Percentiles rank a stretch among this genome's conserved stretches.
These are phyloP conservation scores for Spongiforma sp. DNA, from an alignment of 1,284 basidiomycete species.

Conservation along the genomic window DNA sequence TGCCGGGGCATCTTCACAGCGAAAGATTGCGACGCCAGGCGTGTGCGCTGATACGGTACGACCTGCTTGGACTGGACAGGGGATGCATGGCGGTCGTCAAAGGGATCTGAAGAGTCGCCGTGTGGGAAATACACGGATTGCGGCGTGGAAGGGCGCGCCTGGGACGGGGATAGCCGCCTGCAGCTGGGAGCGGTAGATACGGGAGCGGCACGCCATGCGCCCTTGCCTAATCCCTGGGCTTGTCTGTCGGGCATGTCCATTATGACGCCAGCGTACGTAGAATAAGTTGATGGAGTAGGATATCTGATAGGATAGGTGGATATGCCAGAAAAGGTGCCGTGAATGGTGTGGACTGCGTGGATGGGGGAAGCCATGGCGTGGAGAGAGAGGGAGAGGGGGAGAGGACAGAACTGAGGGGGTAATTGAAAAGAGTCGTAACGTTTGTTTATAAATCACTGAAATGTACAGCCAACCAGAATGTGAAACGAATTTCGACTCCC, in stretches of 20 bases:
- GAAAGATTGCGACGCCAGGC: slow-evolving; percentile 36
- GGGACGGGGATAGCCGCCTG: slow-evolving; percentile 31
- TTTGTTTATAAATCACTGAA: slow-evolving; percentile 30
- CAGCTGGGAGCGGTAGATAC: slow-evolving; percentile 28
- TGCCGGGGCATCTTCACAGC: slow-evolving; percentile 34
- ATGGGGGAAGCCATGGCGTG: slow-evolving; percentile 34
- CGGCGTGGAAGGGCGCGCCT: slow-evolving; percentile 15
- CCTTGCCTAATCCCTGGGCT: slow-evolving; percentile 28
- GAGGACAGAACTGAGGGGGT: neutral
- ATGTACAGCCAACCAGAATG: slow-evolving; percentile 24
- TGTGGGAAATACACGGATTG: slow-evolving; percentile 30
- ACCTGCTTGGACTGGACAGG: slow-evolving; percentile 5
- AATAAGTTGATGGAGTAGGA: slow-evolving; percentile 14
- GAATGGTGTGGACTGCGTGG: slow-evolving; percentile 39
- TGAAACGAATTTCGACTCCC: slow-evolving; percentile 19
- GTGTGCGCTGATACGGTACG: slow-evolving; percentile 32
- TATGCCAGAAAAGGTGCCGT: slow-evolving; percentile 37
- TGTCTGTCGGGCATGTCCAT: slow-evolving; percentile 30
- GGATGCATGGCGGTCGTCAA: slow-evolving; percentile 29
- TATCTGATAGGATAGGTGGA: slow-evolving; percentile 20
- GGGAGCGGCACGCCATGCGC: slow-evolving; percentile 30
- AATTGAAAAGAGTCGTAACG: slow-evolving; percentile 6
- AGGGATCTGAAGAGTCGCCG: slow-evolving; percentile 22
- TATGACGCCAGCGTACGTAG: slow-evolving; percentile 34
- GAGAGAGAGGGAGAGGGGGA: slow-evolving; percentile 18